Conservation (phyloP, 2,329 filamentous ascomycete species). For the Colletotrichum siamense region DNA sequence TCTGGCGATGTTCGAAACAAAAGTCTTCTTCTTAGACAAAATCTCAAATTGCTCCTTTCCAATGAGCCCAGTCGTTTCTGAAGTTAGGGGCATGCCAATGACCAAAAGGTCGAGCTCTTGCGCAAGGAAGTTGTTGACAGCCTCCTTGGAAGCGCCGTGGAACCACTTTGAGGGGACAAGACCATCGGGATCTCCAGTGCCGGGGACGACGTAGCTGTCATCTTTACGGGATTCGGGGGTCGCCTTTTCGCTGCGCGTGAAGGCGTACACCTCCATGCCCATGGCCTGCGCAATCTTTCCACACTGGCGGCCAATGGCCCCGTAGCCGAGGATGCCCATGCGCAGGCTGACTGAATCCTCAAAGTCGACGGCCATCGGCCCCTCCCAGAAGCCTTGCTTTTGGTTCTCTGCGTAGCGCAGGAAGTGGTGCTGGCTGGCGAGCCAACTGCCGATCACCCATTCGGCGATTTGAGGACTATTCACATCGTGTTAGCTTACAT, state of each 20-base stretch:
- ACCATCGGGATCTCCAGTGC: conserved; percentile 57
- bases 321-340: conserved; percentile 50
- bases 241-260: conserved; percentile 64
- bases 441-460: conserved; percentile 43
- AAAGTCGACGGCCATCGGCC: conserved; percentile 21
- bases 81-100: conserved; percentile 46
- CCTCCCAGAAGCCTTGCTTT: conserved; percentile 31
- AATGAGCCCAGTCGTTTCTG: conserved; percentile 44
- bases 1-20: conserved; percentile 70
- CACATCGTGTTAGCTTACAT: background rate
- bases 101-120: conserved; percentile 50
- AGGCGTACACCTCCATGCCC: conserved; percentile 73
- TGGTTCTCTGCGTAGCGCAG: conserved; percentile 32
- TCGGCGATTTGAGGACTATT: conserved; percentile 44
- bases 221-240: conserved; percentile 65
- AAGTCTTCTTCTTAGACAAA: conserved; percentile 50
- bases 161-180: conserved; percentile 47
- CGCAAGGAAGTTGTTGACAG: conserved; percentile 46
- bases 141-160: conserved; percentile 35
- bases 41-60: conserved; percentile 47
- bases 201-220: conserved; percentile 65
- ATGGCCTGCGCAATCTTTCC: conserved; percentile 59
- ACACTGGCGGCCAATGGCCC: conserved; percentile 47
- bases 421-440: conserved; percentile 38
- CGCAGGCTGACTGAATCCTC: conserved; percentile 38